Base-by-base conservation (phyloP, 2,329 filamentous ascomycete genomes). In the Trichoderma breve region DNA sequence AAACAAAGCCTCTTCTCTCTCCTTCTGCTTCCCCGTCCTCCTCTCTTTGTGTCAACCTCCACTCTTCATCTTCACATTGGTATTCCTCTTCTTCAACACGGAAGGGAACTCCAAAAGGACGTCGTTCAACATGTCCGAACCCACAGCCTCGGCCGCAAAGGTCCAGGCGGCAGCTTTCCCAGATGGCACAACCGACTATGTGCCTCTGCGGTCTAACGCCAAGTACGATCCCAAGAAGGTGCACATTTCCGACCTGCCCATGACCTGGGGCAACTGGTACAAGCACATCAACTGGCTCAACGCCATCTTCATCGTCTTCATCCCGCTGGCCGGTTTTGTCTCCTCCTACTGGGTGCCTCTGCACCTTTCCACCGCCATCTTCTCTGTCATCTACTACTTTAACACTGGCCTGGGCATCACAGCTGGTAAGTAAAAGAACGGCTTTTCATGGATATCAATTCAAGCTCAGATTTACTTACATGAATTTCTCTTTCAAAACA, bases 211-310 rank as follows among this genome's bases (percentile, higher is more conserved):
- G 63, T 78, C 76, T 70, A 73, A 73, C 34, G 74, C 73, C 74
- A 85, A 83, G 79, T 82, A 83, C 75, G 88, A 90, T 73, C 57
- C 81, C 72, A 85, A 91, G 85, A 97, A 97, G 85, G 88, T 91
- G 79, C 94, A 97, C 83, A 96, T 97, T 83, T 90, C 93, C 75
- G 94, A 97, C 75, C 89, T 89, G 74, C 92, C 92, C 72, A 91
- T 97, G 77, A 97, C 93, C 73, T 87, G 86, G 82, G 85, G 86
- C 78, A 97, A 97, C 86, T 96, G 93, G 93, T 91, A 94, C 84
- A 92, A 95, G 84, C 94, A 97, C 80, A 88, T 97, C 86, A 94
- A 97, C 87, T 97, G 94, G 94, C 87, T 97, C 76, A 97, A 97
- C 82, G 91, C 93, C 74, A 88, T 86, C 74, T 88, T 97, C 81